Conservation (phyloP, 768 basidiomycete species). For the Sporobolomyces phaffii region DNA sequence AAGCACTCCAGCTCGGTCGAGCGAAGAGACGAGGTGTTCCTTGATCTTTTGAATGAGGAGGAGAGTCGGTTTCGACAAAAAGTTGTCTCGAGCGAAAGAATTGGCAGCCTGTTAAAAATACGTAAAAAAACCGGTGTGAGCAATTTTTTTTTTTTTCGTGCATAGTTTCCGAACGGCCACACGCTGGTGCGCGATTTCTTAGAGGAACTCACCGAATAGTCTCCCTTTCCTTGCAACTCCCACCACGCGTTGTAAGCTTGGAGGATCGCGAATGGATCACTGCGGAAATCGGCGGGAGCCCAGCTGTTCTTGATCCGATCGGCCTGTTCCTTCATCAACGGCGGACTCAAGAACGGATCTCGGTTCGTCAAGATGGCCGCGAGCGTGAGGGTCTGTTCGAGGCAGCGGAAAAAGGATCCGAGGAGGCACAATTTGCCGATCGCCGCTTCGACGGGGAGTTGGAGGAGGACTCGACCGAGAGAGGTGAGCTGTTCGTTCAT, state of each 20-base stretch:
- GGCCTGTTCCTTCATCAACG: slow-evolving; percentile 62
- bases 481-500: slow-evolving; percentile 68
- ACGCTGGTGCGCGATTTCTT: too few relatives aligned
- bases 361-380: slow-evolving; percentile 87
- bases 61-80: slow-evolving; percentile 78
- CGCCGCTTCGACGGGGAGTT: slow-evolving; percentile 81
- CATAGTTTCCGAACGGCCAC: too few relatives aligned
- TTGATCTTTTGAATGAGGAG: slow-evolving; percentile 74
- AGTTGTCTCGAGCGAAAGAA: slow-evolving; percentile 74
- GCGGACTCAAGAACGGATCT: slow-evolving; percentile 81
- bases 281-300: slow-evolving; percentile 65
- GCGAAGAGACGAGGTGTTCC: slow-evolving; percentile 64
- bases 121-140: too few relatives aligned
- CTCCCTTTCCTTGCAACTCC: slow-evolving; percentile 60
- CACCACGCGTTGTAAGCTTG: slow-evolving; percentile 79
- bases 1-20: slow-evolving; percentile 75
- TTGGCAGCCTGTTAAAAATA: slow-evolving; percentile 58
- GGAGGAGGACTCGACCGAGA: slow-evolving; percentile 77
- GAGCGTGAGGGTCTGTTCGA: slow-evolving; percentile 60
- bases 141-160: too few relatives aligned
- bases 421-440: slow-evolving; percentile 83
- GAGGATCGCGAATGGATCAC: slow-evolving; percentile 72
- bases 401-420: slow-evolving; percentile 86
- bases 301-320: slow-evolving; percentile 68
- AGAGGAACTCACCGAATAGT: slow-evolving; percentile 50